Base-by-base conservation (phyloP, 352 stramenopile species). In the Phytophthora colocasiae region DNA sequence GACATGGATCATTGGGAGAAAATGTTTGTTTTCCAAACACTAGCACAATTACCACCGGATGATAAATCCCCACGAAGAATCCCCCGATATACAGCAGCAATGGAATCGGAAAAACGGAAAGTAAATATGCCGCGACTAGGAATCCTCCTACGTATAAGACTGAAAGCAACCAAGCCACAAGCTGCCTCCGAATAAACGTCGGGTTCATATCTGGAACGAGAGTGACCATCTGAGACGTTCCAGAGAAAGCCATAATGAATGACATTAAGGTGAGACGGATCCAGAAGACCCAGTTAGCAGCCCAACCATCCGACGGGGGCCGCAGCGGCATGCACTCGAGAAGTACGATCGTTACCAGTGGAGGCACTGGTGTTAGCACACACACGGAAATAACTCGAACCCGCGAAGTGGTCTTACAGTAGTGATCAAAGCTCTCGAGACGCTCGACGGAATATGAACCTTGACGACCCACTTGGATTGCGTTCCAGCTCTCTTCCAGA, bases 391-490 rank as follows among this genome's bases (percentile, higher is more conserved):
- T 15, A 2, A 62, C 54, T 24, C 43, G 54, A 24, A n/a, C 32
- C 10, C 4, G 26, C 8, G 45, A 64, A 5, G 45, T 57, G 1
- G 56, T 56, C 17, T 50, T 64, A 46, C 56, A 51, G 26, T 64
- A 57, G 7, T 34, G 4, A 6, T 50, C 39, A 6, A 64, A 31
- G 17, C 43, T 62, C 51, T 62, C 53, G n/a, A 61, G 29, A 5
- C 53, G 40, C 17, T 61, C 41, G 2, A 63, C 27, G 34, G 56
- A 63, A 26, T 57, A 57, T 8, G 45, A 29, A 10, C 57, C 45
- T 26, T 64, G 57, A 15, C 38, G 34, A 45, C 49, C 57, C 12
- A 64, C 36, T 45, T 64, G 57, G 14, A 64, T 48, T 29, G 49
- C 17, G 14, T 58, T 44, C 57, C 57, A 58, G 8, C 15, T 11